phyloP scores from a whole-genome alignment of 73 alveolate species.

The Symbiodinium pilosum region DNA sequence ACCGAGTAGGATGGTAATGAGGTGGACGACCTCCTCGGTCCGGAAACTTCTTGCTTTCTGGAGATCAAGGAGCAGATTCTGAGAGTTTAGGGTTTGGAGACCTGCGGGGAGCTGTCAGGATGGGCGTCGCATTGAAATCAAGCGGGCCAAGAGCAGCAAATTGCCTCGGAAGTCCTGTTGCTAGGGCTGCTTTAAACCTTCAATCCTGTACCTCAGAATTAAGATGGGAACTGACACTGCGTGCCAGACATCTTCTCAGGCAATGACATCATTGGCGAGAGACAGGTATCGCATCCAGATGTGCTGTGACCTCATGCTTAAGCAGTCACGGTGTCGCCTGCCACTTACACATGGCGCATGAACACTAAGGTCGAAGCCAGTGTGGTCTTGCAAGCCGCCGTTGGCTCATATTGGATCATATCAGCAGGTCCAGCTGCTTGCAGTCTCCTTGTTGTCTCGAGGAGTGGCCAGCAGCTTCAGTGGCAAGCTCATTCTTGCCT shows the following conservation, averaged over 20 bases:
- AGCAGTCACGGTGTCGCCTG: too few species aligned
- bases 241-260: background rate
- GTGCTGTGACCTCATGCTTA: too few species aligned
- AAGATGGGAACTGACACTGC: too few species aligned
- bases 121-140: slow-evolving; percentile 56
- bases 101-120: slow-evolving; percentile 1
- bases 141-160: slow-evolving; percentile 65
- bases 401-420: too few species aligned
- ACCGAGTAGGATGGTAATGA: background rate
- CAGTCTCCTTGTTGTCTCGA: background rate
- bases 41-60: slow-evolving; percentile 35
- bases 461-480: background rate
- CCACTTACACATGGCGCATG: too few species aligned
- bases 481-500: background rate
- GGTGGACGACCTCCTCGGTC: slow-evolving; percentile 66
- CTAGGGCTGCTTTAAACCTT: background rate
- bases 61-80: slow-evolving; percentile 2
- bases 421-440: background rate
- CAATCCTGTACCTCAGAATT: background rate
- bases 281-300: background rate
- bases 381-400: background rate
- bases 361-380: background rate
- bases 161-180: too few species aligned
- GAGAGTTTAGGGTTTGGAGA: too few species aligned
- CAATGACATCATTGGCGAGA: slow-evolving; percentile 10